These are phyloP conservation scores for Saccharomycopsis oosterbeekiorum DNA, from an alignment of 805 yeast genomes.

Conservation along the genomic window DNA sequence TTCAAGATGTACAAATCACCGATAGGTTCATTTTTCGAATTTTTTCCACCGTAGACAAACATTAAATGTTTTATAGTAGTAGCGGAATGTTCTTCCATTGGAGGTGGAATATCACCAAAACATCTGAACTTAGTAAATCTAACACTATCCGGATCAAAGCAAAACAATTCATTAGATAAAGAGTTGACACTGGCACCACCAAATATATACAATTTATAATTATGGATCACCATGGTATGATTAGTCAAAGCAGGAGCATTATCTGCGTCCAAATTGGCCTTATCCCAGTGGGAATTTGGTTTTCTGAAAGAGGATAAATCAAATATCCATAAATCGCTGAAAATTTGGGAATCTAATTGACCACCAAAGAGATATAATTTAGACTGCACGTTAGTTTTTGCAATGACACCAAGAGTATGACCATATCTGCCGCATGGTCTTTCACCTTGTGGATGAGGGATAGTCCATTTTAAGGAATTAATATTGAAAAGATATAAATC, in stretches of 20 bases:
- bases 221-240: constrained; percentile 78
- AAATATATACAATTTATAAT: constrained; percentile 71
- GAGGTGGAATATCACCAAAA: constrained; percentile 51
- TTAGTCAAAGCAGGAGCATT: constrained; percentile 81
- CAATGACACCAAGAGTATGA: constrained; percentile 74
- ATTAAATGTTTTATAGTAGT: constrained; percentile 67
- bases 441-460: constrained; percentile 61
- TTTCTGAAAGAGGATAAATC: constrained; percentile 80
- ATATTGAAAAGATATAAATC: constrained; percentile 80
- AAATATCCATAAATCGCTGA: constrained; percentile 76
- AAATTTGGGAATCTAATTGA: constrained; percentile 73
- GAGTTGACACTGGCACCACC: constrained; percentile 83
- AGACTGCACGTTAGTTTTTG: constrained; percentile 46
- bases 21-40: constrained; percentile 57
- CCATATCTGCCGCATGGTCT: constrained; percentile 94
- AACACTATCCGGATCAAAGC: constrained; percentile 59
- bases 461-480: constrained; percentile 67
- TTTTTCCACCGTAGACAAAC: constrained; percentile 86
- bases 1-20: constrained; percentile 67
- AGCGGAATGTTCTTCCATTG: constrained; percentile 88
- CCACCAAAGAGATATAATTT: constrained; percentile 87
- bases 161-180: constrained; percentile 68
- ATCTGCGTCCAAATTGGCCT: constrained; percentile 37
- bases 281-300: constrained; percentile 78
- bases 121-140: constrained; percentile 61